These are phyloP conservation scores for Puccinia coronata DNA, from an alignment of 1,284 basidiomycete genomes.

Conservation along the genomic window DNA sequence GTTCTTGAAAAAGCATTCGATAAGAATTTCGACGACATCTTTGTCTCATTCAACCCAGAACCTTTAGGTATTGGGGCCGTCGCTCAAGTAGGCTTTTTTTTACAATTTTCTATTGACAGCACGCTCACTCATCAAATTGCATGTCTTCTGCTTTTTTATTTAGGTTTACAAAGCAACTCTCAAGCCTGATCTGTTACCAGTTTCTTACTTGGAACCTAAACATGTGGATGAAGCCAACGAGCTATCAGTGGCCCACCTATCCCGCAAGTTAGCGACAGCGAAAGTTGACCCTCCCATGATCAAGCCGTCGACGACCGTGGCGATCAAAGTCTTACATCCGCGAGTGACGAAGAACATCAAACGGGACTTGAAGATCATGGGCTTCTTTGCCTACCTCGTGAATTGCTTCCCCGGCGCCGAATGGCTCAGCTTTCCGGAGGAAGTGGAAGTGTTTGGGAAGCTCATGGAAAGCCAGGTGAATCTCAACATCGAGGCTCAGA, in stretches of 20 bases:
- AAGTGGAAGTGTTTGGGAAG: constrained; percentile 88
- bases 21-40: constrained; percentile 75
- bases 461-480: constrained; percentile 98
- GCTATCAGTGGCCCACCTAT: constrained; percentile 51
- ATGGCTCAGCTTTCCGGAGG: constrained; percentile 94
- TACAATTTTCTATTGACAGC: not conserved
- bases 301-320: constrained; percentile 78
- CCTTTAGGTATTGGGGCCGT: constrained; percentile 98
- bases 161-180: constrained; percentile 84
- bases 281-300: constrained; percentile 65
- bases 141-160: not conserved
- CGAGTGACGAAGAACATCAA: constrained; percentile 75
- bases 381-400: constrained; percentile 80
- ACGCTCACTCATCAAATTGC: constrained; percentile 5
- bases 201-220: constrained; percentile 72
- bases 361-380: constrained; percentile 90
- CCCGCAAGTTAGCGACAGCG: constrained; percentile 61
- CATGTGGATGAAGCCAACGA: constrained; percentile 60
- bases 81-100: constrained; percentile 70
- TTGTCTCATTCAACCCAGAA: constrained; percentile 80
- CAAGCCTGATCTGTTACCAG: constrained; percentile 75
- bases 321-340: constrained; percentile 95
- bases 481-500: constrained; percentile 83
- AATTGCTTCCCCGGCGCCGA: constrained; percentile 86
- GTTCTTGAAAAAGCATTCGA: constrained; percentile 84